Conservation (phyloP, 306 rosid genomes). For the Casuarina equisetifolia region DNA sequence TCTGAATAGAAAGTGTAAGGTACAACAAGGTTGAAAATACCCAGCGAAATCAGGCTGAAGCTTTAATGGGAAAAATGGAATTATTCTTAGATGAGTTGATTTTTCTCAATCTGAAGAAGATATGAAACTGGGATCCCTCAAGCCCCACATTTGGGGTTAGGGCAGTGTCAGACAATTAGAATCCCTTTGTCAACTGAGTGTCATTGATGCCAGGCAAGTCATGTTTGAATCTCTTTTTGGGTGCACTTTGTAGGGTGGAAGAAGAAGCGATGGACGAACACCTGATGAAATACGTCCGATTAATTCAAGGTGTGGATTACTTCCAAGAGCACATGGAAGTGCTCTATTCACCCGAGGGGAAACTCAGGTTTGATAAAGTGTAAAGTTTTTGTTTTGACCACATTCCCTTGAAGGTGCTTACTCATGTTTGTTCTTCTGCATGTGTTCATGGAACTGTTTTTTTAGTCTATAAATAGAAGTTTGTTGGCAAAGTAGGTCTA, state of each 20-base stretch:
- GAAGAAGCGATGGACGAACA: slow-evolving; percentile 91
- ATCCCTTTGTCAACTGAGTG: background rate
- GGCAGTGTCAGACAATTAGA: background rate
- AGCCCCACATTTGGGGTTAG: background rate
- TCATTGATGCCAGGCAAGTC: background rate
- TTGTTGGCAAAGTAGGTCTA: background rate
- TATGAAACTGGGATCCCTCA: slow-evolving; percentile 1
- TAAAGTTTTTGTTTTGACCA: slow-evolving; percentile 20
- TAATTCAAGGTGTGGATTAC: slow-evolving; percentile 75
- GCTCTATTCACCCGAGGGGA: slow-evolving; percentile 97
- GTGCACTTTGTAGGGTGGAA: slow-evolving; percentile 64
- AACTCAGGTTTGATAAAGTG: slow-evolving; percentile 70
- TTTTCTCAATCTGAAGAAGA: background rate
- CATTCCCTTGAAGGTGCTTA: slow-evolving; percentile 16
- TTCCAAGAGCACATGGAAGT: slow-evolving; percentile 99
- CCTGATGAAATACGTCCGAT: slow-evolving; percentile 79
- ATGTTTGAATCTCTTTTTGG: slow-evolving; percentile 2
- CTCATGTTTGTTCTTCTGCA: slow-evolving; percentile 21
- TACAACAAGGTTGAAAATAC: background rate
- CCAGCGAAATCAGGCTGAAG: too few species aligned
- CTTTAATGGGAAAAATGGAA: too few species aligned
- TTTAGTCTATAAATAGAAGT: background rate
- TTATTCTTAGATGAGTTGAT: too few species aligned
- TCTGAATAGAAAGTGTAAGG: background rate
- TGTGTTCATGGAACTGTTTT: slow-evolving; percentile 10